Evolutionary conservation across 805 yeast genomes (phyloP).

Genomic region (Tetrapisispora pingtungensis): DNA sequence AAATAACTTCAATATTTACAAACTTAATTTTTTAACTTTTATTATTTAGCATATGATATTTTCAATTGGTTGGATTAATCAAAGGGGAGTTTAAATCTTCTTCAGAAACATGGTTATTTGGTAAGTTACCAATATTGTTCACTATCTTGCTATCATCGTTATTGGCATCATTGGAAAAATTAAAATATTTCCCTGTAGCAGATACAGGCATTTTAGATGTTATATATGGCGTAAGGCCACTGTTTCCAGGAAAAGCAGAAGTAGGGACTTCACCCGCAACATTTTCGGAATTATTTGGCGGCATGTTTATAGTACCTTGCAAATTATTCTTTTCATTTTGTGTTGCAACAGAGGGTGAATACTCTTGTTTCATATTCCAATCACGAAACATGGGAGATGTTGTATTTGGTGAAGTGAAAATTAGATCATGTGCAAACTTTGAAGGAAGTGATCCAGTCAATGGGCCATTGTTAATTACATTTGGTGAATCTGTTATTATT

Average conservation of each 20-base stretch:
- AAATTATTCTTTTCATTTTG: background rate
- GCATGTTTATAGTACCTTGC: background rate
- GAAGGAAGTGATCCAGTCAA: conserved; percentile 24
- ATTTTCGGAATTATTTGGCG: conserved; percentile 1
- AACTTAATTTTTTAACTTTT: background rate
- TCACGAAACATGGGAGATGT: conserved; percentile 28
- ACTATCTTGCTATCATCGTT: background rate
- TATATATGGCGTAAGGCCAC: conserved; percentile 27
- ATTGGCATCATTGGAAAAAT: conserved; percentile 17
- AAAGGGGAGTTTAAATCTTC: background rate
- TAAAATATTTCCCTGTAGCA: conserved; percentile 22
- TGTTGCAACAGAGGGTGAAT: background rate
- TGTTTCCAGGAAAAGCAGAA: conserved; percentile 13
- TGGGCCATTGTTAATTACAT: conserved; percentile 11
- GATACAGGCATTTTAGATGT: conserved; percentile 17
- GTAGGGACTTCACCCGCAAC: conserved; percentile 4
- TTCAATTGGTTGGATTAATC: background rate
- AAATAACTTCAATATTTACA: too few relatives aligned
- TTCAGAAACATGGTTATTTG: background rate
- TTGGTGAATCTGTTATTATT: conserved; percentile 2
- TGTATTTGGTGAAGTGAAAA: conserved; percentile 25
- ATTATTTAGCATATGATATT: background rate
- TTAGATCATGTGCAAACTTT: conserved; percentile 27
- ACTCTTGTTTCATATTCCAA: conserved; percentile 17
- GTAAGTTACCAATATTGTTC: background rate